Evolutionary conservation across 148 eudicot genomes (phyloP).

Genomic region (Tetragonia tetragonoides): DNA sequence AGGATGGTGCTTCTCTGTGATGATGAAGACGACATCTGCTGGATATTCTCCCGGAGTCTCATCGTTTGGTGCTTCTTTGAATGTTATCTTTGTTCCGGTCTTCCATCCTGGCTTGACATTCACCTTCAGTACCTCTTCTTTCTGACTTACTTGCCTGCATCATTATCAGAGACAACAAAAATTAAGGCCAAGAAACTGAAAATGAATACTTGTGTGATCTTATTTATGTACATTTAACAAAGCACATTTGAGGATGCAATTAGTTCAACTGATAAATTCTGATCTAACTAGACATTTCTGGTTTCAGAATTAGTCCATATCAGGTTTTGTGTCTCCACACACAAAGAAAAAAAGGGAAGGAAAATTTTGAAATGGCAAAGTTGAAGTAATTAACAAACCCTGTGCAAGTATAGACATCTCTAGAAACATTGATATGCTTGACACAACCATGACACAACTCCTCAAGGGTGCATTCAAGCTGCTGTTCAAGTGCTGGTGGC

Average conservation of each 20-base stretch:
- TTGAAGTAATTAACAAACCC: constrained; percentile 36
- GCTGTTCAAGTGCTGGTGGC: constrained; percentile 35
- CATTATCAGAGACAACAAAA: background rate
- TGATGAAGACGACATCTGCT: constrained; percentile 41
- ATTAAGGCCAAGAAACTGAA: background rate
- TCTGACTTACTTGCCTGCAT: constrained; percentile 40
- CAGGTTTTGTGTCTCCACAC: too few species aligned
- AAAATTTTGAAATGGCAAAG: too few species aligned
- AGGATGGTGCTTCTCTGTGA: constrained; percentile 48
- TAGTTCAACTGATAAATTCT: too few species aligned
- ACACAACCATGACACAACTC: constrained; percentile 67
- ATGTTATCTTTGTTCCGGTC: constrained; percentile 61
- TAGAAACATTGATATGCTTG: constrained; percentile 44
- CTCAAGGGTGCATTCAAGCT: constrained; percentile 63
- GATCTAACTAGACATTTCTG: too few species aligned
- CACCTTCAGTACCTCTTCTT: constrained; percentile 45
- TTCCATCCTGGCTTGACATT: constrained; percentile 69
- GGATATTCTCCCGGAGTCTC: constrained; percentile 30
- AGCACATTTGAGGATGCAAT: too few species aligned
- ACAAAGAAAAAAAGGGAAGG: too few species aligned
- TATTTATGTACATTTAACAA: too few species aligned
- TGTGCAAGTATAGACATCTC: constrained; percentile 34
- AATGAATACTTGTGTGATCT: too few species aligned
- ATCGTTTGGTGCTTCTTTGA: constrained; percentile 35
- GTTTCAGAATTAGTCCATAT: too few species aligned